Evolutionary conservation across 1,284 basidiomycete genomes (phyloP), one percentile per base, ranked within the genome.

Genomic region (Phylloporus sp.): DNA sequence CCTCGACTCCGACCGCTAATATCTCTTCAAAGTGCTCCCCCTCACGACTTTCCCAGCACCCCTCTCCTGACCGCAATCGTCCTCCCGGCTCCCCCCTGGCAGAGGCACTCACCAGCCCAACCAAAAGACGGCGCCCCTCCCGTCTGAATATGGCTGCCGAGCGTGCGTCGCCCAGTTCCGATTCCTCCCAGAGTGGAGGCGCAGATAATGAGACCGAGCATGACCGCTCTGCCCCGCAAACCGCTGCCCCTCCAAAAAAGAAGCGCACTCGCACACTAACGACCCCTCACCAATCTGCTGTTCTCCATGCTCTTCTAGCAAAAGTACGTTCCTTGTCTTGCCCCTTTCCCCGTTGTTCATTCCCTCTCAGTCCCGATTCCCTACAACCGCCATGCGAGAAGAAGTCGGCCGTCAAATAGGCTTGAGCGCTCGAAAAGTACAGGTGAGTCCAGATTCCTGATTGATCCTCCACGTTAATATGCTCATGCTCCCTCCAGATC

Each of bases 341-440:
- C 14, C n/a, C 35, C 43, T 41, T 43, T 41, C 60, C 68, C 60
- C 49, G 14, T 49, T 27, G 41, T 55, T 63, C 65, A 57, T 37
- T 45, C 66, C 56, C 65, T 66, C 62, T 45, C 19, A 95, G 94
- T 94, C 93, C 61, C 91, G 92, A 43, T 95, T 95, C 79, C 93
- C 93, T 4, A 92, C 92, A 6, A 94, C 93, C 4, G 89, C 91
- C 25, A 89, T 92, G 86, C 87, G 93, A 63, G 93, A 95, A 80
- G 91, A 94, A 72, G 92, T 95, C 43, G 93, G 93, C 15, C 87
- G 91, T 49, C 86, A 91, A 41, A 94, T 95, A 69, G 94, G 93
- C 35, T 82, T 95, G 73, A 94, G 92, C 77, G 93, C 93, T 61
- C 88, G 93, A 52, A 92, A 94, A 83, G 93, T 95, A 17, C 93